phyloP scores from a whole-genome alignment of 2,329 filamentous ascomycete species.

The Volutella citrinella region DNA sequence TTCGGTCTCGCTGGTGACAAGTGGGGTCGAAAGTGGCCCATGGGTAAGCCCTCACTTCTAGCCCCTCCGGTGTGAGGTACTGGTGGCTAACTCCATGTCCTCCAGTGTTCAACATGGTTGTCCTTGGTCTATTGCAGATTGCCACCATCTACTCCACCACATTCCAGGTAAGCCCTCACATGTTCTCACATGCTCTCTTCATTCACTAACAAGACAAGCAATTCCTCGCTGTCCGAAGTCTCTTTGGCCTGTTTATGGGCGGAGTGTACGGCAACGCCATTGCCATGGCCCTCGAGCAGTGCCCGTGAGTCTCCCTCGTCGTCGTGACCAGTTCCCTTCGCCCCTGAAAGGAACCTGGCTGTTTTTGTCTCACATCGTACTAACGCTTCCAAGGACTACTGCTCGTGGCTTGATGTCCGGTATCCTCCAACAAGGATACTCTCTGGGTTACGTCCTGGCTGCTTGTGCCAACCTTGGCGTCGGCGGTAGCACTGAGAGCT shows the following conservation, averaged over 20 bases:
- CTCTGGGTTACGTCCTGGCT: conserved; percentile 75
- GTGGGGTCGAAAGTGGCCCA: conserved; percentile 80
- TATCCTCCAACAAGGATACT: conserved; percentile 79
- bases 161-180: too few relatives aligned
- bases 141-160: conserved; percentile 74
- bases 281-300: conserved; percentile 74
- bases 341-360: too few relatives aligned
- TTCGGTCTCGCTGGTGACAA: conserved; percentile 78
- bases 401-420: conserved; percentile 79
- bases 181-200: too few relatives aligned
- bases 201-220: too few relatives aligned
- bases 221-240: conserved; percentile 69
- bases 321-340: too few relatives aligned
- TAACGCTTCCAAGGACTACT: too few relatives aligned
- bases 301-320: conserved; percentile 48
- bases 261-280: conserved; percentile 78
- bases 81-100: conserved; percentile 60
- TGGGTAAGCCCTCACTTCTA: too few relatives aligned
- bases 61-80: too few relatives aligned
- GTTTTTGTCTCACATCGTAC: too few relatives aligned
- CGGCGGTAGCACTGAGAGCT: conserved; percentile 58
- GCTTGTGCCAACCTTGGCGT: conserved; percentile 74
- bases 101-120: conserved; percentile 32
- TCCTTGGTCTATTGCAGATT: conserved; percentile 40
- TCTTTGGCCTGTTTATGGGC: conserved; percentile 79